Base-by-base conservation (phyloP, 139 green algal species). In the Chlorella sp. region DNA sequence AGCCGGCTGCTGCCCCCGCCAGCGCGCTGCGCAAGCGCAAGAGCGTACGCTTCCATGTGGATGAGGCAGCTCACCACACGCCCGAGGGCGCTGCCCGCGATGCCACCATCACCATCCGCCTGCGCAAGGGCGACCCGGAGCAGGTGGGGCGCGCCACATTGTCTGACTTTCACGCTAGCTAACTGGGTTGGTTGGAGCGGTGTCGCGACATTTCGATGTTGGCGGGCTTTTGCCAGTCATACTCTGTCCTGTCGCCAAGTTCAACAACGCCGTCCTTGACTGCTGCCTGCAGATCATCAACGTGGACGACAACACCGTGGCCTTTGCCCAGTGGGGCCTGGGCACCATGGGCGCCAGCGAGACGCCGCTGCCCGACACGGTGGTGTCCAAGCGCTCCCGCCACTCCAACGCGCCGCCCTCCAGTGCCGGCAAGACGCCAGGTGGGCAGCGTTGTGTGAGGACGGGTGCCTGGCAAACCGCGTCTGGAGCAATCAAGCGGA, bases 291-390 rank as follows among this genome's bases (percentile, higher is more conserved):
- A 85, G 82, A 73, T 86, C 40, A 74, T 90, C 46, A 82, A 89
- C 30, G 51, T 92, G 22, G 87, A 89, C 32, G 88, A 91, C 78
- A 82, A 85, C 77, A 92, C 88, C 0, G 70, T 91, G 70, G 88
- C 88, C 30, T 84, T 92, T 68, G 80, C 88, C n/a, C 72, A 88
- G 20, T 92, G 88, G 88, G 88, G 76, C 40, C 81, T 88, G 79
- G 84, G 87, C 51, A 81, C 58, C 46, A 68, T 82, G 73, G 77
- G 43, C 24, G 43, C 30, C 8, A 48, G 34, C 16, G 82, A 86
- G n/a, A 36, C 16, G 9, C 73, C 82, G 41, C 64, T 83, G 83
- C 83, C 83, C 14, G 83, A 70, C 83, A 86, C 78, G 1, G 80
- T 86, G 26, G 60, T 80, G 20, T 89, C 79, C 72, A 86, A 85